Evolutionary conservation across 345 rosid species (phyloP).

Genomic region (Clarkia xantiana): DNA sequence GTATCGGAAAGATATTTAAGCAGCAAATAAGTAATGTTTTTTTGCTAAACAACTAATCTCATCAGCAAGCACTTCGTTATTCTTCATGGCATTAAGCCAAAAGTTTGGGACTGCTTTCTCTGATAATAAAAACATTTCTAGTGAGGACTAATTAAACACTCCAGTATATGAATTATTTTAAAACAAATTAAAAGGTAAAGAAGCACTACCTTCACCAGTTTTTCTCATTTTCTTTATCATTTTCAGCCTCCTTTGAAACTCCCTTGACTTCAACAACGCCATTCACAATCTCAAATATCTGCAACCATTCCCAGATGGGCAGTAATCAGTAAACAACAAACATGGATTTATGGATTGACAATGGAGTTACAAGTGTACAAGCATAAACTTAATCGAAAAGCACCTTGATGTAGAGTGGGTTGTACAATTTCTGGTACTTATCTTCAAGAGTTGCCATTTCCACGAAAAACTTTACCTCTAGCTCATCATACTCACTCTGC

Average conservation of each 20-base stretch:
- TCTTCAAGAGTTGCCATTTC: conserved; percentile 85
- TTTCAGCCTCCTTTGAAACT: conserved; percentile 24
- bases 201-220: conserved; percentile 48
- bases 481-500: conserved; percentile 67
- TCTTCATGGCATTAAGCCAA: conserved; percentile 89
- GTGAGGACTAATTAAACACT: neutral
- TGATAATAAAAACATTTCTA: conserved; percentile 9
- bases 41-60: conserved; percentile 39
- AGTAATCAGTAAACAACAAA: too few species aligned
- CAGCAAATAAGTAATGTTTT: neutral
- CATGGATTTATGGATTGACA: too few species aligned
- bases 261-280: conserved; percentile 66
- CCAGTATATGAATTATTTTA: too few species aligned
- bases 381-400: neutral
- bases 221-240: conserved; percentile 42
- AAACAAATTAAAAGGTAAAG: too few species aligned
- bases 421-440: conserved; percentile 71
- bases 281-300: conserved; percentile 83
- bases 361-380: neutral
- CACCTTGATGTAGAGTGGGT: conserved; percentile 75
- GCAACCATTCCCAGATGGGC: conserved; percentile 5
- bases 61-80: conserved; percentile 75
- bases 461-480: conserved; percentile 76
- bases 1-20: conserved; percentile 54
- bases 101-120: conserved; percentile 94